These are phyloP conservation scores for Diophrys appendiculata DNA, from an alignment of 73 alveolate species.

Conservation along the genomic window DNA sequence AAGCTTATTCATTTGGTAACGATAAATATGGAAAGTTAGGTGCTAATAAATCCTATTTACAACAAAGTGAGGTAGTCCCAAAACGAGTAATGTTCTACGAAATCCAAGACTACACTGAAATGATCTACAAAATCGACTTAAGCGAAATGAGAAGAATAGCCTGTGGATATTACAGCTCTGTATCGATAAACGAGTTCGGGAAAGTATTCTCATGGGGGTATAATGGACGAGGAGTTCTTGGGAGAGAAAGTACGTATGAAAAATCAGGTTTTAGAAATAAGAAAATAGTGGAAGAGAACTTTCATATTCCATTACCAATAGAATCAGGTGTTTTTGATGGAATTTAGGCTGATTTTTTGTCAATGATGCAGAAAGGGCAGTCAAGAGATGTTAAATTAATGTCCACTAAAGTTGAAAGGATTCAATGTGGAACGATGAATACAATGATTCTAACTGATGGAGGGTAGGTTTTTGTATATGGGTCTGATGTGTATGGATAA, in stretches of 20 bases:
- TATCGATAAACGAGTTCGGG: too few relatives aligned
- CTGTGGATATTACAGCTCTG: too few relatives aligned
- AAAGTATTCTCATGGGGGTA: slow-evolving; percentile 44
- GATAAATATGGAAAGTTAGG: slow-evolving; percentile 79
- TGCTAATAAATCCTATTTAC: slow-evolving; percentile 37
- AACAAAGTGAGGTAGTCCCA: not conserved
- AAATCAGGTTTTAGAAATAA: too few relatives aligned
- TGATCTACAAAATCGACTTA: too few relatives aligned
- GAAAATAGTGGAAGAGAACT: too few relatives aligned
- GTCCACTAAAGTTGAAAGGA: not conserved
- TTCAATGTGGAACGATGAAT: slow-evolving; percentile 41
- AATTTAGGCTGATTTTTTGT: too few relatives aligned
- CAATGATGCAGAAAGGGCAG: too few relatives aligned
- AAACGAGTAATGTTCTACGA: not conserved
- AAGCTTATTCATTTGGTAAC: slow-evolving; percentile 78
- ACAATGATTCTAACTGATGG: slow-evolving; percentile 44
- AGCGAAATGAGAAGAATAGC: too few relatives aligned
- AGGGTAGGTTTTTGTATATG: slow-evolving; percentile 48
- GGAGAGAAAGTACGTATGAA: slow-evolving; percentile 18
- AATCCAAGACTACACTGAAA: not conserved
- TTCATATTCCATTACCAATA: too few relatives aligned
- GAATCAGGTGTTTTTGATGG: too few relatives aligned
- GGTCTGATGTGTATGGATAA: slow-evolving; percentile 3
- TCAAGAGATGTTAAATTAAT: too few relatives aligned
- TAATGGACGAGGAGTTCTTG: slow-evolving; percentile 46